Conservation (phyloP, 148 eudicot species). For the Polygonum aviculare region DNA sequence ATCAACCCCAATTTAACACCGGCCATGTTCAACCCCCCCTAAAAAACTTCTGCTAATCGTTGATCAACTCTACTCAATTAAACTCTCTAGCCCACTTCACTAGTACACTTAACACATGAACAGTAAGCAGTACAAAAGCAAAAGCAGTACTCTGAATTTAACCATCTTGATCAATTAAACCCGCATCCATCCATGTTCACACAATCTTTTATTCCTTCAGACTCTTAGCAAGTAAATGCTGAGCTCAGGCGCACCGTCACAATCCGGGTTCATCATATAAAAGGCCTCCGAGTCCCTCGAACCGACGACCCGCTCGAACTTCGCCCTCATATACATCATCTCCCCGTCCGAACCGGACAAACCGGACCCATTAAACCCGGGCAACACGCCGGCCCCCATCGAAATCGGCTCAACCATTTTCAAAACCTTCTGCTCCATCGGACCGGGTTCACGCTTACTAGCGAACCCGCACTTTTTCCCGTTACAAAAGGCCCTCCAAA, state of each 20-base stretch:
- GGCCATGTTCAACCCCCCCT: neutral
- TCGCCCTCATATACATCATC: slow-evolving; percentile 80
- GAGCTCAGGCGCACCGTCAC: slow-evolving; percentile 76
- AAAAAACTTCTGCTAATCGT: neutral
- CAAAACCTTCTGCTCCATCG: slow-evolving; percentile 47
- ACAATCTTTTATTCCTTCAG: slow-evolving; percentile 3
- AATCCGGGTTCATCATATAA: slow-evolving; percentile 78
- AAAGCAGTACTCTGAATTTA: neutral
- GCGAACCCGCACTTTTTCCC: slow-evolving; percentile 72
- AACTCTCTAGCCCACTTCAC: neutral
- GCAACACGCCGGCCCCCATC: slow-evolving; percentile 78
- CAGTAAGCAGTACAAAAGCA: slow-evolving; percentile 1
- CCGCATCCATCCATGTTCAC: neutral
- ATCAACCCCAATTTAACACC: slow-evolving; percentile 1
- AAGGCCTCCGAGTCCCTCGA: slow-evolving; percentile 80
- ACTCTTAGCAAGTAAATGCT: slow-evolving; percentile 70
- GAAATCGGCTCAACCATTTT: slow-evolving; percentile 62
- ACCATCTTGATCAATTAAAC: neutral
- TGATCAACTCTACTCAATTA: neutral
- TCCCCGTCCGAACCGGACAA: slow-evolving; percentile 33
- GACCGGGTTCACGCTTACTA: slow-evolving; percentile 38
- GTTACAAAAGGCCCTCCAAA: slow-evolving; percentile 66
- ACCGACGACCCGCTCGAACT: slow-evolving; percentile 70
- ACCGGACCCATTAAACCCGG: slow-evolving; percentile 39
- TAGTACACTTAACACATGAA: neutral